A percentile compares a stretch with the other conserved stretches of the same genome.
phyloP scores from a whole-genome alignment of 305 asterid genomes.

The Fraxinus greggii region DNA sequence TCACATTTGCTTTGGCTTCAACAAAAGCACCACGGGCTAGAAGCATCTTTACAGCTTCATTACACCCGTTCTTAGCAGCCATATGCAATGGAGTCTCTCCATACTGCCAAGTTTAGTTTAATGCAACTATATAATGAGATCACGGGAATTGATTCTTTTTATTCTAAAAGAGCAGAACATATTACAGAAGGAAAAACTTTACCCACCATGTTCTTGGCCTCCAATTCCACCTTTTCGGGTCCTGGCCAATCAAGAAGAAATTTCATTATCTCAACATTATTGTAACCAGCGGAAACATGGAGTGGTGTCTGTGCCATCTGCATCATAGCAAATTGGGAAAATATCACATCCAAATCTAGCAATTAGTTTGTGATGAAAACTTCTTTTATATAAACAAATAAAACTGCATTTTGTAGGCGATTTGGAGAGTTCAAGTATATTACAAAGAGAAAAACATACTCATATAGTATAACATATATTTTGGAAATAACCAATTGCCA shows the following conservation, averaged over 20 bases:
- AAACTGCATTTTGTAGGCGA: background rate
- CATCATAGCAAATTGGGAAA: slow-evolving; percentile 14
- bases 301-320: slow-evolving; percentile 95
- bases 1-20: slow-evolving; percentile 93
- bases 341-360: slow-evolving; percentile 1
- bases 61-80: slow-evolving; percentile 97
- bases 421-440: background rate
- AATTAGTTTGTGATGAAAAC: slow-evolving; percentile 9
- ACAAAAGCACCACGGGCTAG: slow-evolving; percentile 74
- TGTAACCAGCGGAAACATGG: slow-evolving; percentile 93
- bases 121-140: slow-evolving; percentile 12
- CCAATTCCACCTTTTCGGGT: slow-evolving; percentile 76
- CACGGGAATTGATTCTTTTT: background rate
- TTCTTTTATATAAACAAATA: background rate
- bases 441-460: background rate
- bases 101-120: slow-evolving; percentile 47
- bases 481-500: background rate
- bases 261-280: slow-evolving; percentile 66
- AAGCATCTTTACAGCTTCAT: slow-evolving; percentile 76
- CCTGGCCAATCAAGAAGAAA: slow-evolving; percentile 73
- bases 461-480: background rate
- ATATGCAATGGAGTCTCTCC: slow-evolving; percentile 98
- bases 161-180: slow-evolving; percentile 11
- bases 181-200: slow-evolving; percentile 12
- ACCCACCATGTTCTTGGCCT: slow-evolving; percentile 82